A percentile compares a stretch with the other conserved stretches of the same genome.
Evolutionary conservation across 371 early-diverging fungal genomes (phyloP).

Genomic region (Homolaphlyctis polyrhiza): DNA sequence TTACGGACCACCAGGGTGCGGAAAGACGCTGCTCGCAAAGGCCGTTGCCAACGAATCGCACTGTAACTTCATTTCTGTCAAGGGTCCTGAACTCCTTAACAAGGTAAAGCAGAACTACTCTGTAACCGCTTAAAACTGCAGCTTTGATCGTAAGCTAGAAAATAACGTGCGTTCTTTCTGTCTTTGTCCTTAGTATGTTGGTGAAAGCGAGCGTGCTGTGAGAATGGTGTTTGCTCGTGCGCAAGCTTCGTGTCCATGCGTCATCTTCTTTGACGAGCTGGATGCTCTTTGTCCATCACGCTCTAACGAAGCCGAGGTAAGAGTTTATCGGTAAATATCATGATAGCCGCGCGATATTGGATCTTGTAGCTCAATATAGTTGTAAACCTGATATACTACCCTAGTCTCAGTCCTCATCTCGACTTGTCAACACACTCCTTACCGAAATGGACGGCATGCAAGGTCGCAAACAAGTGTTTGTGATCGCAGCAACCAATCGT

Average conservation of each 20-base stretch:
- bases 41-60: constrained; percentile 97
- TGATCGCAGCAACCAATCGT: constrained; percentile 87
- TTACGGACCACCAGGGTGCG: constrained; percentile 99
- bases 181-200: constrained; percentile 98
- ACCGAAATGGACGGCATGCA: constrained; percentile 98
- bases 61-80: constrained; percentile 98
- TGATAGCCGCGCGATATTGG: too few relatives aligned
- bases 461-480: constrained; percentile 84
- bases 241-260: constrained; percentile 90
- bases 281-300: constrained; percentile 89
- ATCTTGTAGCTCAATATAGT: too few relatives aligned
- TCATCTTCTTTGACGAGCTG: constrained; percentile 99
- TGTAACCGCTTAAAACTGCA: too few relatives aligned
- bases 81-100: constrained; percentile 98
- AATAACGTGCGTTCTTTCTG: too few relatives aligned
- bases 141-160: too few relatives aligned
- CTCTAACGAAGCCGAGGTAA: constrained; percentile 69
- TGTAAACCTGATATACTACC: neutral
- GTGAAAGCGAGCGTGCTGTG: constrained; percentile 98
- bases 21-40: constrained; percentile 98
- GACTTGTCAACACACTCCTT: constrained; percentile 97
- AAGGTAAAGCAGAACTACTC: too few relatives aligned
- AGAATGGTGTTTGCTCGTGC: constrained; percentile 98
- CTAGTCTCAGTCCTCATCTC: constrained; percentile 82
- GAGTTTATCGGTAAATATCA: neutral